These are phyloP conservation scores for Tuber brumale DNA, from an alignment of 495 filamentous ascomycete genomes.

Conservation along the genomic window DNA sequence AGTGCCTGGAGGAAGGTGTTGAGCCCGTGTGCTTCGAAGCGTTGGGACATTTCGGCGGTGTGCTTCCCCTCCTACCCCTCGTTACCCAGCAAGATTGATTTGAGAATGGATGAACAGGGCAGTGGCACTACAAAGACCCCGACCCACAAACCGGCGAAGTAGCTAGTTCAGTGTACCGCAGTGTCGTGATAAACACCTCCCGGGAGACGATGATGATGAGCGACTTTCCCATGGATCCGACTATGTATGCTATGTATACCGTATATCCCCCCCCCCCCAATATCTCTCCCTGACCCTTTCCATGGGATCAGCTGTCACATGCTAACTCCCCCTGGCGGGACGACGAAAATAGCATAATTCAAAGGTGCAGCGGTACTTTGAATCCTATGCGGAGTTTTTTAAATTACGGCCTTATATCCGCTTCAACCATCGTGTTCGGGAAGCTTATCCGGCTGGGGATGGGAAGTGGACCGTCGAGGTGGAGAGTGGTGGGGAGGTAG, in stretches of 20 bases:
- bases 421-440: conserved; percentile 26
- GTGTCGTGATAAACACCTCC: conserved; percentile 39
- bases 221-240: conserved; percentile 43
- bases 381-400: conserved; percentile 34
- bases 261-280: conserved; percentile 11
- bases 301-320: conserved; percentile 6
- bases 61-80: conserved; percentile 18
- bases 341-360: conserved; percentile 35
- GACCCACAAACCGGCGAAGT: conserved; percentile 29
- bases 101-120: conserved; percentile 2
- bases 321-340: conserved; percentile 8
- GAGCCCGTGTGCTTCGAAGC: conserved; percentile 38
- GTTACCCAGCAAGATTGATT: background rate
- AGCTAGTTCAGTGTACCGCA: conserved; percentile 36
- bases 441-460: conserved; percentile 8
- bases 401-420: conserved; percentile 35
- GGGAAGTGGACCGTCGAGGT: conserved; percentile 23
- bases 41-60: conserved; percentile 40
- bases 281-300: too few relatives aligned
- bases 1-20: conserved; percentile 41
- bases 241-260: conserved; percentile 32
- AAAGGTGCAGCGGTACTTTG: conserved; percentile 42
- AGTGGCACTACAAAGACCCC: conserved; percentile 28
- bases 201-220: conserved; percentile 41
- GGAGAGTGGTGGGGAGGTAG: conserved; percentile 3